Evolutionary conservation across 345 rosid species (phyloP), one percentile per base, ranked within the genome.

Genomic region (Eucalyptus decipiens): DNA sequence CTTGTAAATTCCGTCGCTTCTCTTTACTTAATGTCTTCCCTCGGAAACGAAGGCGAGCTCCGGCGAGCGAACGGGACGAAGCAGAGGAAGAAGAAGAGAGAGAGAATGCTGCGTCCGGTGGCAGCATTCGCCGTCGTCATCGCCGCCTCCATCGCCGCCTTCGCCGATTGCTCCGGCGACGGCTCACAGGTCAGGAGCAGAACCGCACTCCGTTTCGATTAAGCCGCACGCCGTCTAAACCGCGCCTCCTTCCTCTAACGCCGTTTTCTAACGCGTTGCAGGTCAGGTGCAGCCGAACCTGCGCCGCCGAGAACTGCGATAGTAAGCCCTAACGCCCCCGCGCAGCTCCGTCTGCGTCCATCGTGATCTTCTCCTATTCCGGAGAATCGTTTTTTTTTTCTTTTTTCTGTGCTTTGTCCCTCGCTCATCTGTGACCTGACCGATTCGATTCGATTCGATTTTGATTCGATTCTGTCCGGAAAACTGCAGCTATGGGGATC

Each of bases 251-350:
- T 52, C 12, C n/a, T 88, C 28, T 52, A 8, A 52, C 47, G 42
- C 40, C 32, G 47, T 87, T 60, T 52, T 2, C 16, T 54, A 26
- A 56, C 23, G 40, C 86, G 86, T 52, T 90, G 86, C 93, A 96
- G 99, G 93, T 92, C 85, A 92, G 88, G 90, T 96, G 99, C 88
- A 96, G 97, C 94, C 92, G 93, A 88, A 95, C 94, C 26, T 97
- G 99, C 90, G 91, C 94, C 80, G 95, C 94, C 4, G 88, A 92
- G 91, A 94, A 91, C 48, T 96, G 99, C 90, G 89, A 95, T n/a
- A 85, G 99, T 97, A 89, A 94, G 95, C 87, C 40, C 23, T 83
- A 17, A 11, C 52, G 18, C 69, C 67, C 7, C 34, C 67, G 30
- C 54, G 34, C 26, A 52, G 18, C 24, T 49, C 43, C 40, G 45